Percentiles rank a stretch among this genome's conserved stretches.
These are phyloP conservation scores for Umbelopsis sp. DNA, from an alignment of 371 early-diverging fungal species.

Conservation along the genomic window DNA sequence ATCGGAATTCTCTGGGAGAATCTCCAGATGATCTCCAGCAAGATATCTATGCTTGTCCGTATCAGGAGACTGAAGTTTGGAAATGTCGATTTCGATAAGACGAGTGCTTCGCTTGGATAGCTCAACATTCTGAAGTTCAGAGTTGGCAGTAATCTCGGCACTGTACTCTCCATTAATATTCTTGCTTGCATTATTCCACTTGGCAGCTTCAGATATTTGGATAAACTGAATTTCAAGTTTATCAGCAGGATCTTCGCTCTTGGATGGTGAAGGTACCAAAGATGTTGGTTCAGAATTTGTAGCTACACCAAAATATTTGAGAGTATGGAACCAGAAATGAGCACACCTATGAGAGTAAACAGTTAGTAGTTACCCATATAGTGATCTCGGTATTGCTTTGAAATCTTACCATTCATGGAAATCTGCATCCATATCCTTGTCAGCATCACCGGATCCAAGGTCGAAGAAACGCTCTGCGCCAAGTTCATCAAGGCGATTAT, in stretches of 20 bases:
- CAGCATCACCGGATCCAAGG: constrained; percentile 44
- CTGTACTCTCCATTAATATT: constrained; percentile 39
- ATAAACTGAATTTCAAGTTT: constrained; percentile 31
- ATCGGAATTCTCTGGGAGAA: constrained; percentile 36
- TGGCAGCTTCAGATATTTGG: constrained; percentile 30
- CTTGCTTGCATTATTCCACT: constrained; percentile 31
- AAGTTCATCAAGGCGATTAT: constrained; percentile 30
- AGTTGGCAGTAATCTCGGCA: constrained; percentile 29
- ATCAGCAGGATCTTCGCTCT: background rate
- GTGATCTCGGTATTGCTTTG: too few relatives aligned
- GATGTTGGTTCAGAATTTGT: constrained; percentile 27
- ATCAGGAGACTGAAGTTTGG: constrained; percentile 6
- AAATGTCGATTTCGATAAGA: constrained; percentile 36
- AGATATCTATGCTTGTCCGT: constrained; percentile 26
- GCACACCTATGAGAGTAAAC: too few relatives aligned
- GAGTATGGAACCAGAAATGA: constrained; percentile 44
- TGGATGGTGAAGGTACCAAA: background rate
- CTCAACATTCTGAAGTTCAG: constrained; percentile 41
- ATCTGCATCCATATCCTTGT: constrained; percentile 40
- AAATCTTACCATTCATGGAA: constrained; percentile 32
- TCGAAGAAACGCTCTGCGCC: constrained; percentile 40
- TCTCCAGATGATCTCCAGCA: constrained; percentile 53
- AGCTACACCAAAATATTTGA: constrained; percentile 36
- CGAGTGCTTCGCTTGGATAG: constrained; percentile 34
- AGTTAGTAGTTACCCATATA: too few relatives aligned